phyloP scores from a whole-genome alignment of 1,284 basidiomycete genomes.

The Vanrija humicola region DNA sequence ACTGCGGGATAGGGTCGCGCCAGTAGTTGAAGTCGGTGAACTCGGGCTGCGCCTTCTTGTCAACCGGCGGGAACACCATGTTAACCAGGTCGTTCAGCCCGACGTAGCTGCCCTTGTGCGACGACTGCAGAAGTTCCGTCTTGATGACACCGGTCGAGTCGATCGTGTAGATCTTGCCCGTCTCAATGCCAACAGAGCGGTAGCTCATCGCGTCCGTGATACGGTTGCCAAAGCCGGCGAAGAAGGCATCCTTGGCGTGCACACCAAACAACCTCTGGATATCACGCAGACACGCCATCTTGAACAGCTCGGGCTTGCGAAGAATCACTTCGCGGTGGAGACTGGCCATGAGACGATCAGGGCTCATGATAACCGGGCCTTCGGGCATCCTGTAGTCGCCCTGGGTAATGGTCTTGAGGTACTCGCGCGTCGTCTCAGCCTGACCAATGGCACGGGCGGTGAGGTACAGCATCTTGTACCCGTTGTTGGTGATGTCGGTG shows the following conservation, averaged over 20 bases:
- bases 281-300: slow-evolving; percentile 98
- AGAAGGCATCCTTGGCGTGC: slow-evolving; percentile 68
- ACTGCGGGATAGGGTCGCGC: slow-evolving; percentile 73
- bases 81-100: slow-evolving; percentile 93
- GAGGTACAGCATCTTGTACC: slow-evolving; percentile 98
- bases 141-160: slow-evolving; percentile 94
- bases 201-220: slow-evolving; percentile 98
- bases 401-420: slow-evolving; percentile 91
- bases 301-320: slow-evolving; percentile 98
- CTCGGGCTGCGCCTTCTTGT: slow-evolving; percentile 79
- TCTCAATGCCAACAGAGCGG: slow-evolving; percentile 89
- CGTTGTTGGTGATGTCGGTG: slow-evolving; percentile 92
- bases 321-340: slow-evolving; percentile 96
- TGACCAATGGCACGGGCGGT: slow-evolving; percentile 98
- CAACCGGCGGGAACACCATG: slow-evolving; percentile 97
- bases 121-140: slow-evolving; percentile 91
- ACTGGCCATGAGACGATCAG: slow-evolving; percentile 90
- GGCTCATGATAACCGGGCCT: slow-evolving; percentile 98
- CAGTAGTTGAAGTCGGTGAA: slow-evolving; percentile 98
- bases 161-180: slow-evolving; percentile 95
- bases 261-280: slow-evolving; percentile 88
- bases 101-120: slow-evolving; percentile 73
- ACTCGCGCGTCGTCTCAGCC: slow-evolving; percentile 93
- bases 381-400: slow-evolving; percentile 93
- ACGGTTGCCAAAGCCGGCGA: slow-evolving; percentile 96